These are phyloP conservation scores for Articulospora tetracladia DNA, from an alignment of 495 filamentous ascomycete species.

Conservation along the genomic window DNA sequence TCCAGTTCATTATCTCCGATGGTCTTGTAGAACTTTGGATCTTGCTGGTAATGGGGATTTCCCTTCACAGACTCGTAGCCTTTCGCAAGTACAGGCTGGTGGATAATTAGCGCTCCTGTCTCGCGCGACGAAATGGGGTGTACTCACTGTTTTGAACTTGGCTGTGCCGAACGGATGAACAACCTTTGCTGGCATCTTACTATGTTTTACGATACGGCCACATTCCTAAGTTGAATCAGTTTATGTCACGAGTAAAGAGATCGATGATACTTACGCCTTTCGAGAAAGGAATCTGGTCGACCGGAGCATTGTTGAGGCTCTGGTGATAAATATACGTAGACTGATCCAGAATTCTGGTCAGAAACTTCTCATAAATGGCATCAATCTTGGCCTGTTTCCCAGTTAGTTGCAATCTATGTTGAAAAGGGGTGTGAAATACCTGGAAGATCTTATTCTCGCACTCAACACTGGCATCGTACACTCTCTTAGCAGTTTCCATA, in stretches of 20 bases:
- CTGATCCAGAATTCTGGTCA: constrained; percentile 10
- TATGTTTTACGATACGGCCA: constrained; percentile 5
- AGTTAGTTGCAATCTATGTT: neutral
- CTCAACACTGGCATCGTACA: neutral
- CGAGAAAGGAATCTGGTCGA: constrained; percentile 8
- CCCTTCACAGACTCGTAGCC: neutral
- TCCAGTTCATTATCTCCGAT: constrained; percentile 7
- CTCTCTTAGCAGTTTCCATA: neutral
- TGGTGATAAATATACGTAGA: constrained; percentile 10
- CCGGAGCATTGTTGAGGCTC: neutral
- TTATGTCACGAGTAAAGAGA: neutral
- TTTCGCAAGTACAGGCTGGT: neutral
- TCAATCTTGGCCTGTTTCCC: neutral
- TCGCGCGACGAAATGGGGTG: neutral
- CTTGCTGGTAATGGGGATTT: neutral
- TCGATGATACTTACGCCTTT: constrained; percentile 3
- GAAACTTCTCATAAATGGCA: neutral
- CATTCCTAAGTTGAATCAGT: constrained; percentile 6
- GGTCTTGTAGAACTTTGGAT: neutral
- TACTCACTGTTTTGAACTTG: neutral
- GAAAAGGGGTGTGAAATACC: constrained; percentile 5
- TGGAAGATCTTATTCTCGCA: neutral
- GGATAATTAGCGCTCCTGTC: neutral
- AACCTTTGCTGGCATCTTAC: neutral
- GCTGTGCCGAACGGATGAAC: constrained; percentile 4